A percentile compares a stretch with the other conserved stretches of the same genome.
These are phyloP conservation scores for Spizellomyces punctatus DNA, from an alignment of 192 early-diverging fungal species.

Conservation along the genomic window DNA sequence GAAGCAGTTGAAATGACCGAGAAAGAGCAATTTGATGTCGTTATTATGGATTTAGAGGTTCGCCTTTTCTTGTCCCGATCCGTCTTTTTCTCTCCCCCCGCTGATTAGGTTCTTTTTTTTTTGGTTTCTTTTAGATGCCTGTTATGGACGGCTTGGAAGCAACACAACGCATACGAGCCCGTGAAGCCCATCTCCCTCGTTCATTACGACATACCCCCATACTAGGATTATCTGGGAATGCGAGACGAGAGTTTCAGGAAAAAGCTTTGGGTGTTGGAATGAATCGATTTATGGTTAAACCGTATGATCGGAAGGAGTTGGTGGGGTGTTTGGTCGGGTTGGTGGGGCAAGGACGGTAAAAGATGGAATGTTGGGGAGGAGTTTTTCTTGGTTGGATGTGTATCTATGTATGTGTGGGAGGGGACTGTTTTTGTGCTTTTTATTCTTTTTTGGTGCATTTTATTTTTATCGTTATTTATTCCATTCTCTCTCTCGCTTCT, in stretches of 20 bases:
- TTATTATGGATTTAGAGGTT: slow-evolving; percentile 20
- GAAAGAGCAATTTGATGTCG: not conserved
- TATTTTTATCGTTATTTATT: no score
- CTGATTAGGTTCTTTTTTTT: no score
- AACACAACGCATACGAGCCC: not conserved
- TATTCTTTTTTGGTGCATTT: no score
- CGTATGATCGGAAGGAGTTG: slow-evolving; percentile 6
- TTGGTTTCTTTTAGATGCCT: slow-evolving; percentile 13
- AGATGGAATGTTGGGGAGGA: no score
- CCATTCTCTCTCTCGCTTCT: no score
- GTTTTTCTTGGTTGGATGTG: no score
- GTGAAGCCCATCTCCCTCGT: not conserved
- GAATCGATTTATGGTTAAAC: slow-evolving; percentile 19
- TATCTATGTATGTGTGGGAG: no score
- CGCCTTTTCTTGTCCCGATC: no score
- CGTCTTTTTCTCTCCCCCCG: no score
- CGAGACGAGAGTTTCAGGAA: slow-evolving; percentile 11
- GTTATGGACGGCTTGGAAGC: slow-evolving; percentile 26
- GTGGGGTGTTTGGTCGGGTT: no score
- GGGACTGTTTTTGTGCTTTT: no score
- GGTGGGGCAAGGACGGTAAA: no score
- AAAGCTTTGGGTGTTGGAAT: slow-evolving; percentile 9
- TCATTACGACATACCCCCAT: not conserved
- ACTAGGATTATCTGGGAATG: slow-evolving; percentile 18
- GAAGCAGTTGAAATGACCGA: slow-evolving; percentile 23